phyloP scores from a whole-genome alignment of 1,284 basidiomycete genomes.

The Lignosus rhinocerotis region DNA sequence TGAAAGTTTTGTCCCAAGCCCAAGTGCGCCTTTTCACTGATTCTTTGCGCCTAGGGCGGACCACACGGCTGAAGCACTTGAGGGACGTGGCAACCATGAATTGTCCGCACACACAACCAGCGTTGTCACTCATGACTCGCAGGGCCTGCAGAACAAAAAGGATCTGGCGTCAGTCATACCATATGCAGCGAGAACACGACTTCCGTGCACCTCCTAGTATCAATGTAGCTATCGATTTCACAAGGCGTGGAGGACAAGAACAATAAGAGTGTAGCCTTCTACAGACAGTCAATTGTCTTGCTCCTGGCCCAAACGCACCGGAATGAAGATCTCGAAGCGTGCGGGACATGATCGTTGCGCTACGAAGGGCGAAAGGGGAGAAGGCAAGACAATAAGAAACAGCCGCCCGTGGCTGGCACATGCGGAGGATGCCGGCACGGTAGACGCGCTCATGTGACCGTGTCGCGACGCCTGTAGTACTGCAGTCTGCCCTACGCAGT shows the following conservation, averaged over 20 bases:
- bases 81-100: neutral
- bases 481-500: too few species aligned
- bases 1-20: neutral
- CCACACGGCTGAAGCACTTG: neutral
- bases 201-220: neutral
- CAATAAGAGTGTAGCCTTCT: neutral
- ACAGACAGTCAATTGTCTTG: neutral
- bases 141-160: neutral
- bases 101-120: neutral
- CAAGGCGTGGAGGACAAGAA: neutral
- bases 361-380: neutral
- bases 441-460: slow-evolving; percentile 20
- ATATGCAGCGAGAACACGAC: neutral
- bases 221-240: slow-evolving; percentile 5
- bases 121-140: neutral
- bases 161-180: neutral
- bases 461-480: slow-evolving; percentile 4
- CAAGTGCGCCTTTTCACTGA: neutral
- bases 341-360: neutral
- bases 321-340: neutral
- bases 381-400: neutral
- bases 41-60: neutral
- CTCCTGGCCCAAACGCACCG: neutral
- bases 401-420: neutral
- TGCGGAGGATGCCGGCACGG: neutral